Percentiles rank a stretch among this genome's conserved stretches.
phyloP scores from a whole-genome alignment of 805 yeast genomes.

The Myxozyma sirexii region DNA sequence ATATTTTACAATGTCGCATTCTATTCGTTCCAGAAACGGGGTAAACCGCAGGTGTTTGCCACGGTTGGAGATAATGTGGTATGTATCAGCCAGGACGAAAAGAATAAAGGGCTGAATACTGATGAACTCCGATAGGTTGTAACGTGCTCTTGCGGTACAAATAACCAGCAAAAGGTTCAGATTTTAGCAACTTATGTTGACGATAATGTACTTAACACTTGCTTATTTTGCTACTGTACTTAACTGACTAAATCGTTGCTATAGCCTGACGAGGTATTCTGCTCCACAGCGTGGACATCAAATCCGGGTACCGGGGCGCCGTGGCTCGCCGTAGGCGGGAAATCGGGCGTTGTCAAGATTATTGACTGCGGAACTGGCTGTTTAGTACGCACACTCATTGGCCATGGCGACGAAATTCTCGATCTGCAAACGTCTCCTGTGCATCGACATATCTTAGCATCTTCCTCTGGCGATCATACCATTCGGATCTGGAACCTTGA shows the following conservation, averaged over 20 bases:
- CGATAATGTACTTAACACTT: constrained; percentile 14
- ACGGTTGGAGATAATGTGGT: constrained; percentile 26
- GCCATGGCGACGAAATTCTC: constrained; percentile 33
- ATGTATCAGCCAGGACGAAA: constrained; percentile 2
- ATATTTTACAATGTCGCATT: constrained; percentile 26
- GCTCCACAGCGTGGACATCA: constrained; percentile 25
- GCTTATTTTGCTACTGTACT: too few relatives aligned
- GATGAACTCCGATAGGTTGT: constrained; percentile 2
- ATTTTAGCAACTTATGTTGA: constrained; percentile 22
- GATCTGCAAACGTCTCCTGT: constrained; percentile 26
- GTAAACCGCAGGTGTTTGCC: constrained; percentile 23
- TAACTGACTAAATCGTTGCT: too few relatives aligned
- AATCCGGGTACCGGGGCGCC: constrained; percentile 24
- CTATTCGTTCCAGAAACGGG: constrained; percentile 8
- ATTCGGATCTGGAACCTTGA: constrained; percentile 66
- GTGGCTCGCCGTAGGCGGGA: constrained; percentile 31
- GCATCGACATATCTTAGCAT: constrained; percentile 52
- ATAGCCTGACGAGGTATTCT: constrained; percentile 29
- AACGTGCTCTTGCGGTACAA: constrained; percentile 10
- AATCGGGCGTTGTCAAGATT: constrained; percentile 26
- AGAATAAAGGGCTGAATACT: too few relatives aligned
- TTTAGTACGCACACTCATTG: constrained; percentile 21
- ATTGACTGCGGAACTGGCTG: constrained; percentile 26
- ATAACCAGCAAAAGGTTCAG: constrained; percentile 6
- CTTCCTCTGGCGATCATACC: constrained; percentile 84